These are phyloP conservation scores for Phytopythium oedochilum DNA, from an alignment of 352 stramenopile species.

Conservation along the genomic window DNA sequence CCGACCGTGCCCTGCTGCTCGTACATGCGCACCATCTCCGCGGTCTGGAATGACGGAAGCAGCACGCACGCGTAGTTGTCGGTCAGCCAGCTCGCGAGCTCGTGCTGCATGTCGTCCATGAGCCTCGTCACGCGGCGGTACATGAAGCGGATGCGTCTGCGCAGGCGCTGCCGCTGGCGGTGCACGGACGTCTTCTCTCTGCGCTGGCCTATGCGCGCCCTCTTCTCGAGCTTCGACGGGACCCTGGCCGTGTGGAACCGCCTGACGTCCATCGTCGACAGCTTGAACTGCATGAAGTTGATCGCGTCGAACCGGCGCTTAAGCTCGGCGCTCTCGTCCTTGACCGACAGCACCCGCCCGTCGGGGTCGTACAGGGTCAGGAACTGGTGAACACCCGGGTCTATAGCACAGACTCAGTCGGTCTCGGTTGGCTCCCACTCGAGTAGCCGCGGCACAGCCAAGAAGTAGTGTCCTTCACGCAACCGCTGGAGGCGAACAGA, in stretches of 20 bases:
- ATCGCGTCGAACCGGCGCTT: no score
- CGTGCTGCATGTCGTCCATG: no score
- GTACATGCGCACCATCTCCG: slow-evolving; percentile 8
- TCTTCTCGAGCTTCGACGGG: no score
- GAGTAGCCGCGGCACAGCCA: slow-evolving; percentile 6
- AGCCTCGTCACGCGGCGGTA: no score
- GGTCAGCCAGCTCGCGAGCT: not conserved
- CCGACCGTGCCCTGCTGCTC: no score
- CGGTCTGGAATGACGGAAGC: slow-evolving; percentile 12
- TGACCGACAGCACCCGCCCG: slow-evolving; percentile 4
- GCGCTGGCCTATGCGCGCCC: no score
- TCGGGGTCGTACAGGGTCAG: slow-evolving; percentile 8
- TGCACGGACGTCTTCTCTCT: not conserved
- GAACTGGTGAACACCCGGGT: slow-evolving; percentile 11
- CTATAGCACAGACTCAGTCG: no score
- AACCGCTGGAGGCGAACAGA: slow-evolving; percentile 11
- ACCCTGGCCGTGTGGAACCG: not conserved
- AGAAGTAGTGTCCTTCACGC: slow-evolving; percentile 12
- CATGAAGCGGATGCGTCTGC: slow-evolving; percentile 1
- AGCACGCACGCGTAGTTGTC: slow-evolving; percentile 9
- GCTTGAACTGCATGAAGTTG: slow-evolving; percentile 1
- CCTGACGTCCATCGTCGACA: not conserved
- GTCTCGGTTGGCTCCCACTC: not conserved
- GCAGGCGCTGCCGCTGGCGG: slow-evolving; percentile 7
- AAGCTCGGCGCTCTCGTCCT: not conserved